Evolutionary conservation across 1,284 basidiomycete genomes (phyloP).

Genomic region (Leccinum subfulvum): DNA sequence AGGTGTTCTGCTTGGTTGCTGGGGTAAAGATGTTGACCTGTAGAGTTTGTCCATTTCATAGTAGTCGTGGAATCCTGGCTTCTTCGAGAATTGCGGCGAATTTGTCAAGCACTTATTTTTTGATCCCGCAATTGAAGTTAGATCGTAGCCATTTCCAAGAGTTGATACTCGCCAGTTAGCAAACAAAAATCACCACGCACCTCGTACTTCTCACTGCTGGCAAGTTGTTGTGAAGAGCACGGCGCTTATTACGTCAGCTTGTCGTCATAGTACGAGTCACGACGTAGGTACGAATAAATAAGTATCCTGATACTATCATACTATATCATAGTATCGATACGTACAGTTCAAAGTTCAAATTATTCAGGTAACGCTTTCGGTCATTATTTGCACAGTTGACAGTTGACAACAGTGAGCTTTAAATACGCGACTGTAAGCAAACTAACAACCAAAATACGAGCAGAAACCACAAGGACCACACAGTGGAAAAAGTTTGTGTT

Average conservation of each 20-base stretch:
- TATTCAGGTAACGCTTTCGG: slow-evolving; percentile 37
- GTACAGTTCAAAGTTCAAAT: not conserved
- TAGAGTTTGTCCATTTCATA: slow-evolving; percentile 59
- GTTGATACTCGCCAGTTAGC: slow-evolving; percentile 46
- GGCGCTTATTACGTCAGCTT: no score
- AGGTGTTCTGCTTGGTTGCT: slow-evolving; percentile 72
- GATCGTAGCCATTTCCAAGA: slow-evolving; percentile 95
- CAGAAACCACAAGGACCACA: slow-evolving; percentile 38
- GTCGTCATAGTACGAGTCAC: no score
- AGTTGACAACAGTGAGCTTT: slow-evolving; percentile 17
- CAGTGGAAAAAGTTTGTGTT: slow-evolving; percentile 19
- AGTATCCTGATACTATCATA: no score
- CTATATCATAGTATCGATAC: no score
- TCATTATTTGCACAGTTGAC: slow-evolving; percentile 31
- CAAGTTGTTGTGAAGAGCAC: no score
- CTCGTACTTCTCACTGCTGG: no score
- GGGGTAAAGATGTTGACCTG: slow-evolving; percentile 83
- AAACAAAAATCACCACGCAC: no score
- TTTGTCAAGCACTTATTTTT: slow-evolving; percentile 78
- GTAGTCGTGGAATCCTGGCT: slow-evolving; percentile 72
- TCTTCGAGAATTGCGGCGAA: slow-evolving; percentile 89
- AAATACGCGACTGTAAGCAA: not conserved
- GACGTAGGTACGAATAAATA: no score
- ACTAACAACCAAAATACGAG: not conserved
- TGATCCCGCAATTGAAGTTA: slow-evolving; percentile 95